Base-by-base conservation (phyloP, 1,284 basidiomycete genomes). In the Cronartium ribicola region DNA sequence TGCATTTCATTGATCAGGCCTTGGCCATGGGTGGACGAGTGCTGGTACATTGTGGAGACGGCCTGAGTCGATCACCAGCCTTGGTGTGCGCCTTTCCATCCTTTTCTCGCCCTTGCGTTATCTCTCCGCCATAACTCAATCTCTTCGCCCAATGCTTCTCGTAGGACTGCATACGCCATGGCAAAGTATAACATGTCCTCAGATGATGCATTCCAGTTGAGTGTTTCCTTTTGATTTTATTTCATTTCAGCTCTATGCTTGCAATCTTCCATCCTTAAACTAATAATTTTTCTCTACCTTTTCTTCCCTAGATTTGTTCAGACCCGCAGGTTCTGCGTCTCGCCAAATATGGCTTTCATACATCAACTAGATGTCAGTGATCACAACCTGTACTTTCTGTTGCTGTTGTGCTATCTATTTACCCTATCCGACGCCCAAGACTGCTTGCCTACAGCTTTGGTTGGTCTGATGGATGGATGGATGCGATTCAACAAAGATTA, bases 1-100 rank as follows among this genome's bases (percentile, higher is more conserved):
- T 88, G 76, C 79, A 83, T 22, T 95, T 94, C 82, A 94, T 95
- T 78, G 87, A 90, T 78, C 79, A 85, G 1, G 91, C 91, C 2
- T 84, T 93, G 65, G 77, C 78, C 0, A 79, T 82, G 17, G 87
- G 88, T 11, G 92, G 92, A 13, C 87, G 87, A 46, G 91, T 94
- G 4, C 85, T 94, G 5, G 92, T 93, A 0, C 92, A 94, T 80
- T 94, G 92, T 81, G 94, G 93, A 77, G 92, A 92, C 90, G 77
- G 76, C 5, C 79, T 80, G 61, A 77, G 76, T 44, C 78, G 80
- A 20, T 80, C 79, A 5, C 80, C 80, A 0, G 79, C 80, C 4
- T 75, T 80, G 22, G 77, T 79, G 79, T 80, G 20, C 48, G 77
- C 68, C 13, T 20, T 7, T 55, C 17, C 10, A n/a, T 51, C 14